phyloP scores from a whole-genome alignment of 2,329 filamentous ascomycete species.

The Sporothrix pallida region DNA sequence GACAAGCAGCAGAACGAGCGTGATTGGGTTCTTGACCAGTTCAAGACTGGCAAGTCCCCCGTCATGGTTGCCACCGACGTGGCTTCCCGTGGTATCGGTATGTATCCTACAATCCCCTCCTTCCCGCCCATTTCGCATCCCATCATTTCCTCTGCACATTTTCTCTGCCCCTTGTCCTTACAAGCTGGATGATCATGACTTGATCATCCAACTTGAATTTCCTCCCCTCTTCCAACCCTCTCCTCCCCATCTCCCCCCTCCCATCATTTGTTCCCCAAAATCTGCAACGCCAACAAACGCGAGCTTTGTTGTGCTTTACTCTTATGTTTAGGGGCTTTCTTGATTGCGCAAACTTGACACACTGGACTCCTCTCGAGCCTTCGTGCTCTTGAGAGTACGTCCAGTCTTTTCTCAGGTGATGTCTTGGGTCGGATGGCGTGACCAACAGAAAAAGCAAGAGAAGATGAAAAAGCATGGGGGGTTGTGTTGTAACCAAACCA shows the following conservation, averaged over 20 bases:
- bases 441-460: constrained; percentile 57
- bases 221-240: neutral
- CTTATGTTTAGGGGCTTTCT: constrained; percentile 86
- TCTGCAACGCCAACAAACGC: constrained; percentile 49
- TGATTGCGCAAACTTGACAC: constrained; percentile 82
- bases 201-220: too few relatives aligned
- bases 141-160: constrained; percentile 37
- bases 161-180: constrained; percentile 42
- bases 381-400: neutral
- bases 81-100: constrained; percentile 99
- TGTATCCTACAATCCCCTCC: constrained; percentile 67
- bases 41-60: constrained; percentile 98
- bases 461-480: constrained; percentile 39
- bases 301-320: constrained; percentile 79
- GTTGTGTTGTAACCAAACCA: neutral
- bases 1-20: constrained; percentile 99
- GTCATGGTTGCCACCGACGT: constrained; percentile 99
- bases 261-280: constrained; percentile 40
- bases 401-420: constrained; percentile 78
- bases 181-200: neutral
- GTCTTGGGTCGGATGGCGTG: constrained; percentile 86
- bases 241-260: constrained; percentile 40
- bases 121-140: neutral
- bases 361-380: constrained; percentile 84
- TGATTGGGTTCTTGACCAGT: constrained; percentile 99